These are phyloP conservation scores for Botrytis galanthina DNA, from an alignment of 2,329 filamentous ascomycete species.

Conservation along the genomic window DNA sequence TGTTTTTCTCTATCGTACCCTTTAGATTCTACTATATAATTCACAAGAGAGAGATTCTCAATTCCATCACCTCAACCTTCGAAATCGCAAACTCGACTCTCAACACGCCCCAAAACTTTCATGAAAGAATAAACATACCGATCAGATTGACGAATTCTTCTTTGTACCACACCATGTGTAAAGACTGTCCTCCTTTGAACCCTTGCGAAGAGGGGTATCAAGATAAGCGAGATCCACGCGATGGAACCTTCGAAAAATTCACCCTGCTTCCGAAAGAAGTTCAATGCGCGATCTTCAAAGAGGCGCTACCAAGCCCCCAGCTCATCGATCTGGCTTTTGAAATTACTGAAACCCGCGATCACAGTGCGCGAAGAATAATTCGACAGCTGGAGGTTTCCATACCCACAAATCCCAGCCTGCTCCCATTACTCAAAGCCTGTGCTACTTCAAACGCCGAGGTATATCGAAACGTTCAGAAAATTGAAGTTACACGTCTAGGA, in stretches of 20 bases:
- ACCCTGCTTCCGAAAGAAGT: neutral
- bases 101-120: neutral
- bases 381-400: neutral
- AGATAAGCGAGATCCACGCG: neutral
- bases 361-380: neutral
- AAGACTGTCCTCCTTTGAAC: neutral
- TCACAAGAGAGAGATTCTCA: neutral
- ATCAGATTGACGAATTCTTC: neutral
- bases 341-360: neutral
- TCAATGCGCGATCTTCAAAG: neutral
- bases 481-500: rapidly evolving
- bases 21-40: neutral
- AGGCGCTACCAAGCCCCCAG: neutral
- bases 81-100: neutral
- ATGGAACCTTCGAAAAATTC: neutral
- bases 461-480: neutral
- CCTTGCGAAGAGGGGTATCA: neutral
- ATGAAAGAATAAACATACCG: too few species aligned
- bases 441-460: neutral
- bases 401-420: neutral
- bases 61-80: neutral
- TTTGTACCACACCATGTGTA: neutral
- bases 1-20: neutral
- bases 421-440: neutral
- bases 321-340: neutral